phyloP scores from a whole-genome alignment of 2,329 filamentous ascomycete species.

The Plectosphaerella plurivora region DNA sequence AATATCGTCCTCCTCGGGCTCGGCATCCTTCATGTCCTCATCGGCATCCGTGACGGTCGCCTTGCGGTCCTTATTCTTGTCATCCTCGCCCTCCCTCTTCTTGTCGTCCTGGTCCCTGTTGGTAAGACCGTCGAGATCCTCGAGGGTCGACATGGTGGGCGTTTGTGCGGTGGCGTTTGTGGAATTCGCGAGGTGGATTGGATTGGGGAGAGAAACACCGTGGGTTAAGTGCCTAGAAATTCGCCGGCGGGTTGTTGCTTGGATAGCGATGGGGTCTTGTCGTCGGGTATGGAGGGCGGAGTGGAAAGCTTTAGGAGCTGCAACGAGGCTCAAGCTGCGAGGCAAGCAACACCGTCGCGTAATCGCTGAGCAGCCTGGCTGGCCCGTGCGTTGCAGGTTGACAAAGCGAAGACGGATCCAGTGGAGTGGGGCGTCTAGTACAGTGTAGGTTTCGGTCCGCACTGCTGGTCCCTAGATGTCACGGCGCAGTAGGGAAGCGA shows the following conservation, averaged over 20 bases:
- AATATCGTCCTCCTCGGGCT: slow-evolving; percentile 69
- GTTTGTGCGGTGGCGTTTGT: not conserved
- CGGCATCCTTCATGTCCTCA: slow-evolving; percentile 90
- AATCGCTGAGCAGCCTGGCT: slow-evolving; percentile 12
- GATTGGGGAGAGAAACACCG: not conserved
- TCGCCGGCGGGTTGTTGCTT: slow-evolving; percentile 1
- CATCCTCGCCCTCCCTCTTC: slow-evolving; percentile 27
- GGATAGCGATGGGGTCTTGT: not conserved
- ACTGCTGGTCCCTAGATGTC: too few species aligned
- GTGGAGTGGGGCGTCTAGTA: not conserved
- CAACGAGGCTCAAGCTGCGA: slow-evolving; percentile 12
- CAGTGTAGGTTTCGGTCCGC: too few species aligned
- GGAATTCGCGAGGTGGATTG: slow-evolving; percentile 1
- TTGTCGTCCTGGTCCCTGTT: slow-evolving; percentile 73
- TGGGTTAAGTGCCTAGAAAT: not conserved
- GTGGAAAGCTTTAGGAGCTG: slow-evolving; percentile 14
- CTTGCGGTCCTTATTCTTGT: slow-evolving; percentile 27
- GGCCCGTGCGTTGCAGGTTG: slow-evolving; percentile 9
- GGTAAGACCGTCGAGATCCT: slow-evolving; percentile 88
- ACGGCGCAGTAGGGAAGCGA: too few species aligned
- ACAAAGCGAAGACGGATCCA: not conserved
- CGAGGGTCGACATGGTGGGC: slow-evolving; percentile 75
- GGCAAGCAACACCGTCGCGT: slow-evolving; percentile 15
- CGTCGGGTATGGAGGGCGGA: slow-evolving; percentile 6
- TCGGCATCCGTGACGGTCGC: slow-evolving; percentile 52